phyloP scores from a whole-genome alignment of 1,284 basidiomycete genomes.

The Neolentinus lepideus region DNA sequence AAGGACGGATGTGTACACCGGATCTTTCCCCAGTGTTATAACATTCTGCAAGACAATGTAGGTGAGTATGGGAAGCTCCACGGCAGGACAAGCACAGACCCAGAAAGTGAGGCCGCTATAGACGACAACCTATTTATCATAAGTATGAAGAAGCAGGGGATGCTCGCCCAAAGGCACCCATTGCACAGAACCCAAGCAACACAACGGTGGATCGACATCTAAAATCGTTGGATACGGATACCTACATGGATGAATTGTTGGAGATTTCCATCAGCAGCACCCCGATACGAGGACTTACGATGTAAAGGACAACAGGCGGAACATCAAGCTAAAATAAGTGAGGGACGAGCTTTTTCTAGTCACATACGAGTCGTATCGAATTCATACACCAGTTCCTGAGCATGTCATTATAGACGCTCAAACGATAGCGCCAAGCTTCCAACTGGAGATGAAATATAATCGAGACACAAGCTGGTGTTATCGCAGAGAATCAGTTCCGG shows the following conservation, averaged over 20 bases:
- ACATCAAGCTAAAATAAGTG: too few species aligned
- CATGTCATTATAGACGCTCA: too few species aligned
- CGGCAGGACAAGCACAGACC: too few species aligned
- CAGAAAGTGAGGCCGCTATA: not conserved
- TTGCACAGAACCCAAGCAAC: not conserved
- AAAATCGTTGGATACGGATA: not conserved
- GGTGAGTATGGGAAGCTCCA: too few species aligned
- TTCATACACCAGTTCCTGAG: too few species aligned
- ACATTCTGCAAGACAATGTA: constrained; percentile 2
- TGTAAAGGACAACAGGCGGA: not conserved
- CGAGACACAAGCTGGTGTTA: too few species aligned
- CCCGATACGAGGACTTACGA: not conserved
- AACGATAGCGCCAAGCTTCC: too few species aligned
- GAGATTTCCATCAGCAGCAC: not conserved
- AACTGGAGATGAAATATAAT: too few species aligned
- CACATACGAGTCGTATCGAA: too few species aligned
- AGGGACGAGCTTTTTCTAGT: too few species aligned
- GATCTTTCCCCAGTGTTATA: not conserved
- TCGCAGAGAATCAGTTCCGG: too few species aligned
- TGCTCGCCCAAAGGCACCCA: not conserved
- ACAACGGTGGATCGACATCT: not conserved
- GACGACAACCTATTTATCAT: not conserved
- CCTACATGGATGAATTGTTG: not conserved
- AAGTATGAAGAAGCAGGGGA: not conserved
- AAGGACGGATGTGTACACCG: not conserved